These are phyloP conservation scores for Colletotrichum phormii DNA, from an alignment of 2,329 filamentous ascomycete genomes.

Conservation along the genomic window DNA sequence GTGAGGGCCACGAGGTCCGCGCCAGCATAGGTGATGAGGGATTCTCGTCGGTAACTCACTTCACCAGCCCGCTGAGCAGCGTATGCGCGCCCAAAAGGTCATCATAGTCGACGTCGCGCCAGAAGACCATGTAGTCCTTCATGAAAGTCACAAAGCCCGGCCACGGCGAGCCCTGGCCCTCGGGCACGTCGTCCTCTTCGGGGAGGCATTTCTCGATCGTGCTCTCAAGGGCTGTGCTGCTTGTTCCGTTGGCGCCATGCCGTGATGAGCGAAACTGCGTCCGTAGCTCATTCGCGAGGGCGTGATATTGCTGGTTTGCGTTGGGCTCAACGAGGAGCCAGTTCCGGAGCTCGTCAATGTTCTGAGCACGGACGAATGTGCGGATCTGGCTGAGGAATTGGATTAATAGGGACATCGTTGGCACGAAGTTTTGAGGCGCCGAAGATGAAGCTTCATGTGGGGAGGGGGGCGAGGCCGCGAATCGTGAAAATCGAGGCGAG, in stretches of 20 bases:
- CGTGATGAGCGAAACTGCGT: conserved; percentile 58
- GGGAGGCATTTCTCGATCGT: conserved; percentile 74
- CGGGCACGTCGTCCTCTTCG: conserved; percentile 71
- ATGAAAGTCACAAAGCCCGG: conserved; percentile 82
- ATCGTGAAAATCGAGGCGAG: background rate
- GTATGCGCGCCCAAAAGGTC: conserved; percentile 82
- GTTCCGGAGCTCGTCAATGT: conserved; percentile 74
- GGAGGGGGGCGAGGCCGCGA: background rate
- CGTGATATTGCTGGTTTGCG: conserved; percentile 73
- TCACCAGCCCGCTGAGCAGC: conserved; percentile 77
- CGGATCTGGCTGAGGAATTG: conserved; percentile 77
- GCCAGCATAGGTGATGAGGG: background rate
- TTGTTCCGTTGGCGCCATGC: conserved; percentile 19
- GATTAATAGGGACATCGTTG: conserved; percentile 70
- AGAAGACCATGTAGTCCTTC: conserved; percentile 82
- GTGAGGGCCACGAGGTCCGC: background rate
- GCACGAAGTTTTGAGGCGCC: conserved; percentile 26
- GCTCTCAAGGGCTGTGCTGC: conserved; percentile 66
- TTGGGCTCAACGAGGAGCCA: conserved; percentile 82
- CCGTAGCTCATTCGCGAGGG: conserved; percentile 76
- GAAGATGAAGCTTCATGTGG: background rate
- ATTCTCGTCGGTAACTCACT: conserved; percentile 62
- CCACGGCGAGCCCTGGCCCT: conserved; percentile 77
- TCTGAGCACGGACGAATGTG: conserved; percentile 68
- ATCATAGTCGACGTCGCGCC: conserved; percentile 82